Evolutionary conservation across 1,284 basidiomycete genomes (phyloP).

Genomic region (Macrocystidia cucumis): DNA sequence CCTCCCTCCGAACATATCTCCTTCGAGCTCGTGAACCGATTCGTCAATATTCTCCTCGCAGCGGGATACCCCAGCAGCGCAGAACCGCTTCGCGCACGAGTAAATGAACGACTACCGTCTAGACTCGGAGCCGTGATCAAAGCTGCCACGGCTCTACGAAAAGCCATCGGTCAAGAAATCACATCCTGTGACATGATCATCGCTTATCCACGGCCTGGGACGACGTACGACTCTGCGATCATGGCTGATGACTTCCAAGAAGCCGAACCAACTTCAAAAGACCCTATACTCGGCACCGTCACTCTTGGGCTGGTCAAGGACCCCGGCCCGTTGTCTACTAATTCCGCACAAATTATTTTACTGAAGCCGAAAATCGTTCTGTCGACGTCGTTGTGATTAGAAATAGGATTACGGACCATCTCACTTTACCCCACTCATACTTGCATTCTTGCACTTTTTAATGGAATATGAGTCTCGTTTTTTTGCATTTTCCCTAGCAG

Average conservation of each 20-base stretch:
- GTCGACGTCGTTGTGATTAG: no score
- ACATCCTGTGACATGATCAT: constrained; percentile 35
- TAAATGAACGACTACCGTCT: constrained; percentile 25
- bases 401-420: no score
- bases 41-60: constrained; percentile 31
- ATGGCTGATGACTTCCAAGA: constrained; percentile 30
- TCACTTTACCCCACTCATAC: no score
- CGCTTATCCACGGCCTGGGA: constrained; percentile 19
- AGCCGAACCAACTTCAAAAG: constrained; percentile 10
- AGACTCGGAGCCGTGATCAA: constrained; percentile 30
- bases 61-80: constrained; percentile 21
- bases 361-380: constrained; percentile 25
- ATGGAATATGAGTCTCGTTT: no score
- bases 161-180: constrained; percentile 36
- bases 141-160: constrained; percentile 29
- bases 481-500: no score
- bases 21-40: constrained; percentile 25
- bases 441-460: no score
- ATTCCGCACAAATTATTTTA: constrained; percentile 20
- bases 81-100: constrained; percentile 17
- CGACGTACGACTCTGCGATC: constrained; percentile 20
- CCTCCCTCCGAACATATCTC: constrained; percentile 22
- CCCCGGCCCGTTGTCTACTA: constrained; percentile 15
- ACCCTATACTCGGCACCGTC: constrained; percentile 19
- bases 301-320: constrained; percentile 19